Conservation (phyloP, 805 yeast genomes). For the Tetrapisispora taiwanensis region DNA sequence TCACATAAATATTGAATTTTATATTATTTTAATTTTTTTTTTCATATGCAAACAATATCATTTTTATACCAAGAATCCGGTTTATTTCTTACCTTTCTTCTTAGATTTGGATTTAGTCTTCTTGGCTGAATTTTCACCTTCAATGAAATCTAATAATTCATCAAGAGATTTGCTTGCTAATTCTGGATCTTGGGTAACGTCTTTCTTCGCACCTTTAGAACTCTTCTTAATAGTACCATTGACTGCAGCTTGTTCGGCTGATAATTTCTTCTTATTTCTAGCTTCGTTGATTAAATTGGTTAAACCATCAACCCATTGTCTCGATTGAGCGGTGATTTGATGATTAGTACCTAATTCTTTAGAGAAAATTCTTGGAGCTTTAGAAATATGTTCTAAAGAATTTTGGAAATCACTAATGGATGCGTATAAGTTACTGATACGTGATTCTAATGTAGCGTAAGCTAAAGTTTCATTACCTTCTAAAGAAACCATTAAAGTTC, state of each 20-base stretch:
- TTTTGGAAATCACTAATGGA: constrained; percentile 41
- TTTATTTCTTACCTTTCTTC: constrained; percentile 18
- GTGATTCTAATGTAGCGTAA: constrained; percentile 57
- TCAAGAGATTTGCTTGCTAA: constrained; percentile 59
- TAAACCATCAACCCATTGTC: constrained; percentile 53
- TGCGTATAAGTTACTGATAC: constrained; percentile 54
- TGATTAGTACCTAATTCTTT: constrained; percentile 58
- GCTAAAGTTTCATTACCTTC: constrained; percentile 53
- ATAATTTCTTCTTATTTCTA: constrained; percentile 20
- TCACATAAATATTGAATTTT: not conserved
- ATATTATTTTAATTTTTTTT: too few relatives aligned
- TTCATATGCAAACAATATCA: not conserved
- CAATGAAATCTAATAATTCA: constrained; percentile 61
- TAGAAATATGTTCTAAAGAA: constrained; percentile 46
- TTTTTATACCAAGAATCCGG: not conserved
- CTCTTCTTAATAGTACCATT: constrained; percentile 6
- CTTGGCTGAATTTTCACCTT: constrained; percentile 27
- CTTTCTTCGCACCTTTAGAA: constrained; percentile 23
- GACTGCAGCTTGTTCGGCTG: constrained; percentile 21
- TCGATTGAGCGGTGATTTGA: constrained; percentile 54
- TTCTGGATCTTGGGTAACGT: constrained; percentile 37
- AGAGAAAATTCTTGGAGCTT: constrained; percentile 49
- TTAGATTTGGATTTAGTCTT: constrained; percentile 13
- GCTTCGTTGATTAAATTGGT: constrained; percentile 28
- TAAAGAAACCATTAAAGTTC: constrained; percentile 38